Evolutionary conservation across 176 grass and related monocot genomes (phyloP), one percentile per base, ranked within the genome.

Genomic region (Carex scoparia): DNA sequence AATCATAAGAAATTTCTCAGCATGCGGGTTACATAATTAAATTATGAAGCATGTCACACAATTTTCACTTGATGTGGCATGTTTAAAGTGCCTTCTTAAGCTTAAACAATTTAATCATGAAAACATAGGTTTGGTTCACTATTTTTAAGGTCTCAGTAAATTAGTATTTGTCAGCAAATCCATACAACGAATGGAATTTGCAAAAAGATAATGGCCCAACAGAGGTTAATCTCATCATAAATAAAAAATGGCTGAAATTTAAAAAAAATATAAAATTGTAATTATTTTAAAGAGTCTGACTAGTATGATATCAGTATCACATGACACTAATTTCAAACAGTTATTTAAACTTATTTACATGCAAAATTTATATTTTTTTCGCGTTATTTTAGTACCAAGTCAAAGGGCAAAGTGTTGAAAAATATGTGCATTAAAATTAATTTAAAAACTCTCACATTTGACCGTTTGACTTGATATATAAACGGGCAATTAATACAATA

Each of bases 151-250:
- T 62, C 58, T 62, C 61, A 64, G 32, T 13, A 61, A 53, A 54
- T 27, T 62, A 14, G 40, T 5, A 64, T 38, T 81, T 81, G 56
- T 62, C 61, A 81, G 64, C 59, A 81, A 81, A 65, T 62, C 33
- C 19, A 42, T 23, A 58, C 5, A 4, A 40, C 0, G 3, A 40
- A 40, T 40, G 38, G 4, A 40, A 40, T 40, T 40, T 4, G 38
- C 4, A 4, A 40, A 40, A 40, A 40, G 33, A 35, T 35, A 35
- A 35, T 3, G 1, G 33, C 33, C 2, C 3, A 35, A 35, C 33
- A 3, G 33, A 35, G 33, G 38, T 40, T 40, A 40, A 40, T 40
- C 38, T 5, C 38, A 40, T 40, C 38, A 40, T 40, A 40, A 40
- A 40, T 40, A 4, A 5, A 40, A 40, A 12, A 13, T 7, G 44